A percentile compares a stretch with the other conserved stretches of the same genome.
These are phyloP conservation scores for Physcomitrium patens DNA, from an alignment of 225 moss, liverwort and hornwort species.

Conservation along the genomic window DNA sequence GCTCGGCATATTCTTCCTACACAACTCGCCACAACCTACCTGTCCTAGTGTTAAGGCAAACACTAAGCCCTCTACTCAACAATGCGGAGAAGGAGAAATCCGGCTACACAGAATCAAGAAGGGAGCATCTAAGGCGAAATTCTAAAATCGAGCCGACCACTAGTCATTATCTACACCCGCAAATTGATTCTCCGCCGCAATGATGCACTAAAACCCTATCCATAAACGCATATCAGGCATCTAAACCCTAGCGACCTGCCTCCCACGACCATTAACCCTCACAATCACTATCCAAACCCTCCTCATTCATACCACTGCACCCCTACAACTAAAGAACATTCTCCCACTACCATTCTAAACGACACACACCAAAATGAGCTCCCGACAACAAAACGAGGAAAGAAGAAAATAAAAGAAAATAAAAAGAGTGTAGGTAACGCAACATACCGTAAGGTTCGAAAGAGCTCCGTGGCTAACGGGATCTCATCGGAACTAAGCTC, in stretches of 20 bases:
- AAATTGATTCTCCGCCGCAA: too few species aligned
- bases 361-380: too few species aligned
- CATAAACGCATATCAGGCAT: too few species aligned
- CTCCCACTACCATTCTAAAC: background rate
- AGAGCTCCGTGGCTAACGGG: conserved; percentile 65
- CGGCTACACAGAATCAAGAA: background rate
- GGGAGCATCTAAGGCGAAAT: background rate
- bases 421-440: too few species aligned
- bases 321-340: background rate
- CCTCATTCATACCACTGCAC: background rate
- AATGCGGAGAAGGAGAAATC: too few species aligned
- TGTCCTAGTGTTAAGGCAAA: too few species aligned
- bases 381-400: background rate
- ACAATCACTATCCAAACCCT: background rate
- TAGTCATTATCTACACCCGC: too few species aligned
- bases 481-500: conserved; percentile 74
- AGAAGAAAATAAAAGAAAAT: too few species aligned
- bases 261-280: background rate
- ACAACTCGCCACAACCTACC: too few species aligned
- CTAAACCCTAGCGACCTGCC: background rate
- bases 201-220: too few species aligned
- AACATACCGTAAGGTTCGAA: conserved; percentile 59
- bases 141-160: background rate
- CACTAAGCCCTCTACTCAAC: too few species aligned
- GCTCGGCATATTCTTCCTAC: too few species aligned